These are phyloP conservation scores for Macrolepiota fuliginosa DNA, from an alignment of 768 basidiomycete species.

Conservation along the genomic window DNA sequence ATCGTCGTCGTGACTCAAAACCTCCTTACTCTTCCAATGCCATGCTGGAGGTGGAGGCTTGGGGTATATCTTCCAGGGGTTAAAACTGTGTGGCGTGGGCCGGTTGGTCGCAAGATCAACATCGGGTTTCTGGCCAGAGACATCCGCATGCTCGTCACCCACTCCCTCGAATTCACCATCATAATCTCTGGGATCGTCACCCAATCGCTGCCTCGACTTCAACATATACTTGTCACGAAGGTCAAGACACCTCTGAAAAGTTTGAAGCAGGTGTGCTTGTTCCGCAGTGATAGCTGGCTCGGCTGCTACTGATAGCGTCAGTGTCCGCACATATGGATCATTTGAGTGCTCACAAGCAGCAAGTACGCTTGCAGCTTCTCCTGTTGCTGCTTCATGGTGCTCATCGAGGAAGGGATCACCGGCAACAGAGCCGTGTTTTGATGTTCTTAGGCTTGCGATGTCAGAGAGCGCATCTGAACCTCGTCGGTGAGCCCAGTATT, in stretches of 20 bases:
- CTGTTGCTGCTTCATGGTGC: constrained; percentile 32
- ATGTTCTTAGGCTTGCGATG: constrained; percentile 33
- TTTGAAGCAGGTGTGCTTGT: constrained; percentile 56
- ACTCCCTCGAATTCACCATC: constrained; percentile 77
- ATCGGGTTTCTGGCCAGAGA: constrained; percentile 68
- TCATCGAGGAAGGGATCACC: constrained; percentile 27
- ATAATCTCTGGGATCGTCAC: constrained; percentile 92
- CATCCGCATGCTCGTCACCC: constrained; percentile 56
- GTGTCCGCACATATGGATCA: background rate
- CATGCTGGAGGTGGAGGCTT: constrained; percentile 93
- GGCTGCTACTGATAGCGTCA: background rate
- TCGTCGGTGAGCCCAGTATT: constrained; percentile 63
- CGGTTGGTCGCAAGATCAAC: constrained; percentile 29
- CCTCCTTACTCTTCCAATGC: constrained; percentile 71
- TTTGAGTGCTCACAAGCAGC: constrained; percentile 23
- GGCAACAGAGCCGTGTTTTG: constrained; percentile 19
- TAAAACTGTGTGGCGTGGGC: constrained; percentile 23
- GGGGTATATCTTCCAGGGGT: constrained; percentile 89
- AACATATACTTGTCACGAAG: constrained; percentile 95
- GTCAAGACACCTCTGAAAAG: constrained; percentile 82
- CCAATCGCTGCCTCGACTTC: constrained; percentile 84
- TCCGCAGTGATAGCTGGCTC: constrained; percentile 40
- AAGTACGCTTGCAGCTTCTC: constrained; percentile 23
- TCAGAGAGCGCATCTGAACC: constrained; percentile 53
- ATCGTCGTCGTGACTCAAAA: constrained; percentile 39